Evolutionary conservation across 2,329 filamentous ascomycete genomes (phyloP).

Genomic region (Monilinia fructicola): DNA sequence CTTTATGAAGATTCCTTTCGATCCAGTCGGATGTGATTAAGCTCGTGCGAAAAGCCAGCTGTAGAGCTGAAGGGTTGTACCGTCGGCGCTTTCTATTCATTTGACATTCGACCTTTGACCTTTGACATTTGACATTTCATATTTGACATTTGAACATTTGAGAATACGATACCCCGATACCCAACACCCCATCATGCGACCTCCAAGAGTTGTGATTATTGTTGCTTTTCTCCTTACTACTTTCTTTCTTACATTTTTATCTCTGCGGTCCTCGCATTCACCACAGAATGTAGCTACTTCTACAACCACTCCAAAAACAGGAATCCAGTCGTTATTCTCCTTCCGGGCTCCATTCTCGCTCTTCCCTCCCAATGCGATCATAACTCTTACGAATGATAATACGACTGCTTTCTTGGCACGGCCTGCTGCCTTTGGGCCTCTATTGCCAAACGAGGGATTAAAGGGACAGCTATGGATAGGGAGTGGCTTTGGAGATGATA

Average conservation of each 20-base stretch:
- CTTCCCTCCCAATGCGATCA: constrained; percentile 92
- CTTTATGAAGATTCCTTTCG: not conserved
- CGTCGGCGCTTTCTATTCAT: constrained; percentile 8
- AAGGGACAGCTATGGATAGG: constrained; percentile 93
- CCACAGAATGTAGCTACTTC: constrained; percentile 30
- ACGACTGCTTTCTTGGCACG: constrained; percentile 94
- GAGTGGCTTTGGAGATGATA: constrained; percentile 84
- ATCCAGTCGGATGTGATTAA: constrained; percentile 21
- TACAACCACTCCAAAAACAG: constrained; percentile 38
- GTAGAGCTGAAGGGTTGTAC: constrained; percentile 21
- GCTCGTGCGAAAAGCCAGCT: constrained; percentile 17
- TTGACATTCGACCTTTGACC: constrained; percentile 20
- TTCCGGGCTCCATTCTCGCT: constrained; percentile 78
- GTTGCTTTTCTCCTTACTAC: constrained; percentile 38
- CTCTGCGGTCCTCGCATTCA: constrained; percentile 36
- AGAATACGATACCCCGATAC: constrained; percentile 20
- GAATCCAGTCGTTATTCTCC: constrained; percentile 61
- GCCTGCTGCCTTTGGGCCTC: constrained; percentile 88
- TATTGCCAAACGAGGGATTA: constrained; percentile 70
- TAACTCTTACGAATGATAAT: constrained; percentile 96
- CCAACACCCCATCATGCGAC: constrained; percentile 38
- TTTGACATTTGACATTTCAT: constrained; percentile 22
- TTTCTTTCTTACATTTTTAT: constrained; percentile 39
- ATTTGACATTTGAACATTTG: constrained; percentile 10
- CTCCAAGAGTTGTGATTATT: constrained; percentile 40